These are phyloP conservation scores for Erythrophleum ivorense DNA, from an alignment of 331 rosid genomes.

Conservation along the genomic window DNA sequence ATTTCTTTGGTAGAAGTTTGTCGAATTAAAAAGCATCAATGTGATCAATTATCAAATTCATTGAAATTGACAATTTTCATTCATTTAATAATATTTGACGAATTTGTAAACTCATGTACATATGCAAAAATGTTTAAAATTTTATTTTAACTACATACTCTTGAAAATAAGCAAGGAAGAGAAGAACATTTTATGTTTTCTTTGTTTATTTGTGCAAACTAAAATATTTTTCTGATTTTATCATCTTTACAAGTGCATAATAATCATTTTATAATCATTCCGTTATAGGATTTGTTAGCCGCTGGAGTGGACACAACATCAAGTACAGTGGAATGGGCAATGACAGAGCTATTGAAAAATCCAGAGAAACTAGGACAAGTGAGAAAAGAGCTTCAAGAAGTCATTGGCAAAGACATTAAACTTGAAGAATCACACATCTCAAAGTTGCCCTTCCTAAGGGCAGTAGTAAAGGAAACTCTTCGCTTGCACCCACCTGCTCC, in stretches of 20 bases:
- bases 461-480: background rate
- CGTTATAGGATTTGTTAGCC: background rate
- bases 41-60: too few relatives aligned
- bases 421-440: background rate
- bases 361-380: background rate
- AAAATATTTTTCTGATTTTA: too few relatives aligned
- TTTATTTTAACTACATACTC: too few relatives aligned
- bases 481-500: slow-evolving; percentile 10
- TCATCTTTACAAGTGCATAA: background rate
- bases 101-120: too few relatives aligned
- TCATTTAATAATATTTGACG: too few relatives aligned
- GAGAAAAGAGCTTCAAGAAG: background rate
- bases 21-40: too few relatives aligned
- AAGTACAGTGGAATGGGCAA: slow-evolving; percentile 14
- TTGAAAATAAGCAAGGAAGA: too few relatives aligned
- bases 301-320: background rate
- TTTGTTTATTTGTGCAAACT: background rate
- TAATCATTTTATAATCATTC: background rate
- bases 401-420: background rate
- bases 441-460: slow-evolving; percentile 1
- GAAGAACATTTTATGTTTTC: background rate
- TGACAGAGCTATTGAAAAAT: background rate
- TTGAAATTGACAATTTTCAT: too few relatives aligned
- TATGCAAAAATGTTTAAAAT: too few relatives aligned
- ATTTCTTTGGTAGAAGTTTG: too few relatives aligned